phyloP scores from a whole-genome alignment of 2,329 filamentous ascomycete genomes.

The Sporothrix brunneoviolacea region DNA sequence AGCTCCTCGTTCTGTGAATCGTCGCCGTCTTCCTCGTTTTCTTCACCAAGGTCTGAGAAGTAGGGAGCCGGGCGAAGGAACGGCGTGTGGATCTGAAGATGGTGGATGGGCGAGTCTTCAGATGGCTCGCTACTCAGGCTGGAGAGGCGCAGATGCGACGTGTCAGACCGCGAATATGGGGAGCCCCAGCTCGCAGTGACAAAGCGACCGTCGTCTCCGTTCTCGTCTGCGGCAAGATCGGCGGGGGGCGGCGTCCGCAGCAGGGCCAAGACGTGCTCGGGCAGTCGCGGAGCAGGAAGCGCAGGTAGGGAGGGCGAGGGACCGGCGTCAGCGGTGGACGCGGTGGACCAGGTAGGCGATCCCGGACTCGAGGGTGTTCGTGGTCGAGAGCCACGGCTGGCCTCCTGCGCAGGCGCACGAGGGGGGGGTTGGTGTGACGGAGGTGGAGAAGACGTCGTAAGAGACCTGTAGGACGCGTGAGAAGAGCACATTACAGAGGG shows the following conservation, averaged over 20 bases:
- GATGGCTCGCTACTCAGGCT: conserved; percentile 54
- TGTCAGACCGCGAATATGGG: conserved; percentile 67
- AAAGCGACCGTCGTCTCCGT: conserved; percentile 37
- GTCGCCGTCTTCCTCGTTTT: conserved; percentile 28
- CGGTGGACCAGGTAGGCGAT: conserved; percentile 55
- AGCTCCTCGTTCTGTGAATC: conserved; percentile 11
- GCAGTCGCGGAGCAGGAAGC: conserved; percentile 51
- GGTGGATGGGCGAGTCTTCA: conserved; percentile 55
- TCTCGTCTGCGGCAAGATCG: conserved; percentile 8
- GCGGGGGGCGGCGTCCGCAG: conserved; percentile 46
- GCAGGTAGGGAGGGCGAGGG: conserved; percentile 53
- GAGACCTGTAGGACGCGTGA: conserved; percentile 21
- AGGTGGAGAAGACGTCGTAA: conserved; percentile 51
- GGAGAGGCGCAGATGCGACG: conserved; percentile 39
- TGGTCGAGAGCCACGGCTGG: conserved; percentile 33
- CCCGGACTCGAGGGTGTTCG: conserved; percentile 31
- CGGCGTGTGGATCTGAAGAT: conserved; percentile 55
- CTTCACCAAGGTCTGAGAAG: conserved; percentile 28
- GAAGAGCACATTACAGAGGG: conserved; percentile 4
- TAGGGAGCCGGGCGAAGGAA: conserved; percentile 53
- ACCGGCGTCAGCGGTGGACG: conserved; percentile 54
- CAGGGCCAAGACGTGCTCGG: conserved; percentile 48
- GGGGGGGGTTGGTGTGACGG: conserved; percentile 45
- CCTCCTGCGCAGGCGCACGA: conserved; percentile 57
- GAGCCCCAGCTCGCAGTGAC: conserved; percentile 85